Evolutionary conservation across 345 rosid species (phyloP), one percentile per base, ranked within the genome.

Genomic region (Moringa oleifera): DNA sequence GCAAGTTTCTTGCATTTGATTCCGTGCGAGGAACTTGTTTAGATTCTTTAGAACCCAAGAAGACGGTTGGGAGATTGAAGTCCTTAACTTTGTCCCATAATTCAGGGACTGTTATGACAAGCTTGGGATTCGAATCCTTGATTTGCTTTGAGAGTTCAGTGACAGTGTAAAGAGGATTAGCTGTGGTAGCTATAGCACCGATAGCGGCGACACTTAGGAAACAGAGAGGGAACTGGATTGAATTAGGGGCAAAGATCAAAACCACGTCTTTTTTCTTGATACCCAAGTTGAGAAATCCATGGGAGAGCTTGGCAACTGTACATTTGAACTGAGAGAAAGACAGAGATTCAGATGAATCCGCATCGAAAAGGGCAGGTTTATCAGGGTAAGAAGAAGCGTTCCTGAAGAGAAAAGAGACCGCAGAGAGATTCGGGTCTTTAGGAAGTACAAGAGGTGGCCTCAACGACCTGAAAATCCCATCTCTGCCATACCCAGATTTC

Each of bases 181-280:
- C 85, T 37, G 98, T 90, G 33, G 97, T 87, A 24, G 85, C 80
- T 22, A 90, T 66, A 6, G 81, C 96, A 15, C 98, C 97, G 23
- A 88, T 60, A 6, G 96, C 80, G 5, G 81, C 53, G 17, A 83
- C 64, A 24, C 90, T 92, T 54, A 90, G 80, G 71, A 93, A 86
- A 61, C 94, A 90, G 66, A 90, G 58, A 23, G 89, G 91, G 65
- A 72, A 83, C 21, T 82, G 94, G 67, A 83, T 66, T 0, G 97
- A 90, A 73, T 93, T 93, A 2, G 97, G 98, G 28, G 90, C 77
- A 61, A 88, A 79, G 54, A 90, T 80, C 62, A 90, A 33, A 8
- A 93, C 90, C 9, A 74, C 89, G 57, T 93, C 95, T 53, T 76
- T 76, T 77, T 82, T 82, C 17, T 68, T 75, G 46, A 93, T 58